A percentile compares a stretch with the other conserved stretches of the same genome.
Evolutionary conservation across 257 asterid species (phyloP).

Genomic region (Solanum sitiens): DNA sequence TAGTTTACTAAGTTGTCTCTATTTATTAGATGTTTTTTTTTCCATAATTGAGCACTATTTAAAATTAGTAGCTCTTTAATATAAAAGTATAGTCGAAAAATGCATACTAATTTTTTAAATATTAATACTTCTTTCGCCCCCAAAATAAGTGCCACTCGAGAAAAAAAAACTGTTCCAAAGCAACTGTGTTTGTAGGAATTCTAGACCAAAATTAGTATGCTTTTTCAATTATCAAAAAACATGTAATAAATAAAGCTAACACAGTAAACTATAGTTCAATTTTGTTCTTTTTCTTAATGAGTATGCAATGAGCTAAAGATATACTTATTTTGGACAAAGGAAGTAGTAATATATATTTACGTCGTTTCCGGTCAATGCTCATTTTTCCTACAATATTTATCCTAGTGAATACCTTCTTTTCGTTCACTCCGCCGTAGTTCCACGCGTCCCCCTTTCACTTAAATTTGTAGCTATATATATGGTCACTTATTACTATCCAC

Average conservation of each 20-base stretch:
- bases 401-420: conserved; percentile 47
- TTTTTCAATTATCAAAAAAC: neutral
- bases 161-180: rapidly evolving
- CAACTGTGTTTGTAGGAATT: neutral
- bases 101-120: neutral
- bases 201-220: neutral
- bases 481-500: neutral
- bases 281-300: neutral
- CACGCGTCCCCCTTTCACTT: conserved; percentile 25
- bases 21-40: too few species aligned
- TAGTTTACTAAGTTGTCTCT: too few species aligned
- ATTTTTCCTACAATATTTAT: conserved; percentile 29
- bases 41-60: too few species aligned
- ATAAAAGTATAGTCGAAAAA: too few species aligned
- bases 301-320: neutral
- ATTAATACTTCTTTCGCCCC: too few species aligned
- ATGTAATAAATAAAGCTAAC: neutral
- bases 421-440: conserved; percentile 47
- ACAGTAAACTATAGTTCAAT: neutral
- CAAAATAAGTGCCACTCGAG: neutral
- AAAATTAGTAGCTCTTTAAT: too few species aligned
- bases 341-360: neutral
- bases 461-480: conserved; percentile 13
- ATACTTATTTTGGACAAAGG: neutral
- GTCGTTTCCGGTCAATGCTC: conserved; percentile 22